These are phyloP conservation scores for Pilatotrama ljubarskyi DNA, from an alignment of 768 basidiomycete species.

Conservation along the genomic window DNA sequence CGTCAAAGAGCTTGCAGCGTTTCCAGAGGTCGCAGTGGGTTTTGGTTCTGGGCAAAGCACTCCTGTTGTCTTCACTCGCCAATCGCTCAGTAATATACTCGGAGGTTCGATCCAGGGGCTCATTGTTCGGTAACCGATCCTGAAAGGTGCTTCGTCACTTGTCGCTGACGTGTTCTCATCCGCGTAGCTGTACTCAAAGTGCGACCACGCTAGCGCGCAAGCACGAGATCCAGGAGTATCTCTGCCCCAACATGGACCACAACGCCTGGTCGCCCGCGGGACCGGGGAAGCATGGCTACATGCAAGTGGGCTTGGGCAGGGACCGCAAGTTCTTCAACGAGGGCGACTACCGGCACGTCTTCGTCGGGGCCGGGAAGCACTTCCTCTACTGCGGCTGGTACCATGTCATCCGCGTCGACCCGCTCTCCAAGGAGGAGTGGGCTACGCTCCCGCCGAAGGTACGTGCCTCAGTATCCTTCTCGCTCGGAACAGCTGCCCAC, in stretches of 20 bases:
- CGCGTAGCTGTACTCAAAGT: slow-evolving; percentile 15
- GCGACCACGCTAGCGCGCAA: slow-evolving; percentile 32
- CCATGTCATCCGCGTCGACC: slow-evolving; percentile 38
- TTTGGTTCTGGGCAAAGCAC: slow-evolving; percentile 21
- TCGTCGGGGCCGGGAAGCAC: slow-evolving; percentile 43
- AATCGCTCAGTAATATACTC: slow-evolving; percentile 38
- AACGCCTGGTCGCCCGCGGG: slow-evolving; percentile 55
- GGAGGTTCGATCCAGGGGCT: slow-evolving; percentile 40
- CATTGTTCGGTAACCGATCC: slow-evolving; percentile 15
- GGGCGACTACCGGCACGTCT: slow-evolving; percentile 45
- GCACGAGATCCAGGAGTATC: slow-evolving; percentile 40
- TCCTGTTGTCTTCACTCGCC: slow-evolving; percentile 41
- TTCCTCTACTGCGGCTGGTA: slow-evolving; percentile 52
- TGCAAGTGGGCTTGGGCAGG: slow-evolving; percentile 52
- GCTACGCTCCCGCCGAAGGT: slow-evolving; percentile 41
- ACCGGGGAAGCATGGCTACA: slow-evolving; percentile 54
- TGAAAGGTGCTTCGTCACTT: background rate
- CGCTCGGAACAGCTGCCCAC: too few species aligned
- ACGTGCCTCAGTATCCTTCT: slow-evolving; percentile 9
- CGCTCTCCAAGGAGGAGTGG: slow-evolving; percentile 51
- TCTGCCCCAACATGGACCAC: slow-evolving; percentile 51
- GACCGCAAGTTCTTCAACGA: slow-evolving; percentile 44
- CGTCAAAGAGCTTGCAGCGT: slow-evolving; percentile 24
- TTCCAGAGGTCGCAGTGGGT: slow-evolving; percentile 31
- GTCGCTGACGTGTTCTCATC: background rate